Conservation (phyloP, 495 filamentous ascomycete species). For the Usnea hakonensis region DNA sequence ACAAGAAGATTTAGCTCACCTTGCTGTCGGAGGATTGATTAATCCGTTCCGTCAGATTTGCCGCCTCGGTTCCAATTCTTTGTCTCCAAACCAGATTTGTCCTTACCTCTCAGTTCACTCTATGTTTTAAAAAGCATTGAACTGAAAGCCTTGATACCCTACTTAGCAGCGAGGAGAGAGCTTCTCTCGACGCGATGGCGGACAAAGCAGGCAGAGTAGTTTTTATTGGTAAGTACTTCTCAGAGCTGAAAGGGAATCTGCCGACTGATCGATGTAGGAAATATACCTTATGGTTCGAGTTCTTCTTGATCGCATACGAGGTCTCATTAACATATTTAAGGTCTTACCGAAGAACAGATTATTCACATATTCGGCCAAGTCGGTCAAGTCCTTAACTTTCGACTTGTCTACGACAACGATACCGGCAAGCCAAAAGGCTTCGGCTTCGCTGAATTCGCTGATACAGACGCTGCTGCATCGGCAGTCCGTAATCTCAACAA, state of each 20-base stretch:
- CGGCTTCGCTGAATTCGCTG: conserved; percentile 89
- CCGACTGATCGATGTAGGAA: conserved; percentile 14
- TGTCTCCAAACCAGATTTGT: neutral
- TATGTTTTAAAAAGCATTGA: too few relatives aligned
- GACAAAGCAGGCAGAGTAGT: conserved; percentile 55
- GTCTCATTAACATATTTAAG: conserved; percentile 38
- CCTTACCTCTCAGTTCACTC: too few relatives aligned
- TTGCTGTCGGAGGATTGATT: neutral
- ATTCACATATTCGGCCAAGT: conserved; percentile 80
- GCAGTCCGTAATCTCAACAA: conserved; percentile 95
- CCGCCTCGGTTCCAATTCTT: neutral
- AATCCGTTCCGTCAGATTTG: neutral
- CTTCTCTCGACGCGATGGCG: conserved; percentile 36
- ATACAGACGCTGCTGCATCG: conserved; percentile 83
- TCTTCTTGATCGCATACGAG: conserved; percentile 9
- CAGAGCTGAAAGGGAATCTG: conserved; percentile 27
- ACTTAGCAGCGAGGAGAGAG: neutral
- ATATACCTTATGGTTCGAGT: conserved; percentile 24
- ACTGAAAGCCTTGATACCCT: neutral
- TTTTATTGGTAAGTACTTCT: conserved; percentile 82
- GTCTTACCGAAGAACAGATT: conserved; percentile 90
- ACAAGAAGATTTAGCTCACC: conserved; percentile 5
- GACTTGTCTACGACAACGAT: conserved; percentile 90
- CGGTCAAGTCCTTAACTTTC: conserved; percentile 85
- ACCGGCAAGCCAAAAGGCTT: conserved; percentile 94